Evolutionary conservation across 768 basidiomycete species (phyloP).

Genomic region (Suillus paluster): DNA sequence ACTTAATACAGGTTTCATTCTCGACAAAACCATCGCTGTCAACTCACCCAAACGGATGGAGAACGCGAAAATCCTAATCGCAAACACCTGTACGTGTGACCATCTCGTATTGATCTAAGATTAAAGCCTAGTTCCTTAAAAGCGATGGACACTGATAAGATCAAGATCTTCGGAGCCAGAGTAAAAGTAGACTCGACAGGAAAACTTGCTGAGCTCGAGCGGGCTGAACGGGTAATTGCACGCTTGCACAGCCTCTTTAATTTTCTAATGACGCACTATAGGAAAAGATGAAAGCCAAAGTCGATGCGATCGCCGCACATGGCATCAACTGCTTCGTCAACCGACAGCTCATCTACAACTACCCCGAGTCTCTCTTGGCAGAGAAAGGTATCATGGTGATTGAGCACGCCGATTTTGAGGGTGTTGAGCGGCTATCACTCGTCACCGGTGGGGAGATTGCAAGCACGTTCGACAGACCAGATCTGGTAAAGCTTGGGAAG

Average conservation of each 20-base stretch:
- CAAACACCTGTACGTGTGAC: conserved; percentile 85
- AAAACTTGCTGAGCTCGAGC: conserved; percentile 96
- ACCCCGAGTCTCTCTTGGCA: conserved; percentile 93
- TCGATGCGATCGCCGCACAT: conserved; percentile 90
- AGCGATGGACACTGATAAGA: conserved; percentile 99
- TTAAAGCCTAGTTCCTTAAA: conserved; percentile 5
- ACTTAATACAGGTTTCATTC: conserved; percentile 78
- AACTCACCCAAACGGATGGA: conserved; percentile 96
- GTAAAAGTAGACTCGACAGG: conserved; percentile 96
- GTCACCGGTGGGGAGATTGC: conserved; percentile 99
- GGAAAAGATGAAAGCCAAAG: conserved; percentile 99
- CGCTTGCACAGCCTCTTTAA: neutral
- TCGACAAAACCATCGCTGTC: conserved; percentile 93
- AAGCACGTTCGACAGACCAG: conserved; percentile 91
- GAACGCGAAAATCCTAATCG: conserved; percentile 94
- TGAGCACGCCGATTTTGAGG: conserved; percentile 99
- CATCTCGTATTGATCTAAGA: neutral
- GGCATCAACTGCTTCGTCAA: conserved; percentile 99
- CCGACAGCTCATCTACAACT: conserved; percentile 98
- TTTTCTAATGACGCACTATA: conserved; percentile 31
- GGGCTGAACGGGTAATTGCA: conserved; percentile 79
- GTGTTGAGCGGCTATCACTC: conserved; percentile 92
- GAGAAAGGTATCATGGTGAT: conserved; percentile 96
- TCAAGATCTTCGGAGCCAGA: conserved; percentile 97
- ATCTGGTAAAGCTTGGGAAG: conserved; percentile 87